A percentile compares a stretch with the other conserved stretches of the same genome.
Evolutionary conservation across 2,329 filamentous ascomycete species (phyloP).

Genomic region (Dendrostoma leiphaemia): DNA sequence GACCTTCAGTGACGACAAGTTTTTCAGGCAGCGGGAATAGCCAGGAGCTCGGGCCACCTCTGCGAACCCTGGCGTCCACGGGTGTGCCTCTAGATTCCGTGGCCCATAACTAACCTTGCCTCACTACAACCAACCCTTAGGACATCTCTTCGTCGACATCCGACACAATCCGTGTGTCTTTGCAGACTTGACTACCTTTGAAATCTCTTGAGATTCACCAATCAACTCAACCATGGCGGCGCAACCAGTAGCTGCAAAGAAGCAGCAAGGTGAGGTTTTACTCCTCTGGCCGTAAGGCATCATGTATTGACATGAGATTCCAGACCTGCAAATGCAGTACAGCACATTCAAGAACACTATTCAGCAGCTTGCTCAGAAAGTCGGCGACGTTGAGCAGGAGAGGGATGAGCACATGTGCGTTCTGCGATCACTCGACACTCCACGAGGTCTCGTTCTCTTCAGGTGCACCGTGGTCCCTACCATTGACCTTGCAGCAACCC

Average conservation of each 20-base stretch:
- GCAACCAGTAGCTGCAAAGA: slow-evolving; percentile 58
- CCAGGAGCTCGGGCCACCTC: slow-evolving; percentile 15
- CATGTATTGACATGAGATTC: not conserved
- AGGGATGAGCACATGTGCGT: slow-evolving; percentile 96
- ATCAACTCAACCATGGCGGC: slow-evolving; percentile 42
- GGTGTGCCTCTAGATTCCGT: not conserved
- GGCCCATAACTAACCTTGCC: not conserved
- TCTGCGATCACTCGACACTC: no score
- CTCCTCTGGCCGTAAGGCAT: not conserved
- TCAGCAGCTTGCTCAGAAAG: slow-evolving; percentile 92
- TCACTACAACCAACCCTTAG: not conserved
- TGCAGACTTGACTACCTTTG: not conserved
- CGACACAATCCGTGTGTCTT: not conserved
- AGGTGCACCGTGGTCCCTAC: slow-evolving; percentile 1
- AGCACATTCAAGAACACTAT: slow-evolving; percentile 74
- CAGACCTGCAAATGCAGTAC: slow-evolving; percentile 80
- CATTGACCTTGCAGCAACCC: no score
- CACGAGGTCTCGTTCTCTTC: slow-evolving; percentile 12
- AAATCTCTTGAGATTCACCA: not conserved
- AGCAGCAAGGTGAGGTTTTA: slow-evolving; percentile 64
- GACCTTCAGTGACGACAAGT: not conserved
- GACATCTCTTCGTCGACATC: not conserved
- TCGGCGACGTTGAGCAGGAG: slow-evolving; percentile 96
- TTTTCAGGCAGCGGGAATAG: slow-evolving; percentile 2
- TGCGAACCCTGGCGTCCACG: not conserved